phyloP scores from a whole-genome alignment of 805 yeast genomes.

The Ogataea degrootiae region DNA sequence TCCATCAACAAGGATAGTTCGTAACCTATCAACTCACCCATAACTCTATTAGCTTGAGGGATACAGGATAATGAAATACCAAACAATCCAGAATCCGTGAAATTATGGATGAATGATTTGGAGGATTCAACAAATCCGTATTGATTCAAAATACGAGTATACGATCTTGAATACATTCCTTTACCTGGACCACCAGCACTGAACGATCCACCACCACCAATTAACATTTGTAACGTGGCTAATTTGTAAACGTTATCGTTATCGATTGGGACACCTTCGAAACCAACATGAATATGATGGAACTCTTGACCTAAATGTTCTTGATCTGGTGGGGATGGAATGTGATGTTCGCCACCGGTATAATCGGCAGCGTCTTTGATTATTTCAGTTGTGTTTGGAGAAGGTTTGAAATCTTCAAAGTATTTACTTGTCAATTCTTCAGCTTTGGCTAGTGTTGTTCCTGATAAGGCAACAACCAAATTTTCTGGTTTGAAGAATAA shows the following conservation, averaged over 20 bases:
- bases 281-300: conserved; percentile 80
- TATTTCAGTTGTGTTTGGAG: conserved; percentile 15
- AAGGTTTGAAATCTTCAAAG: conserved; percentile 56
- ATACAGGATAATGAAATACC: conserved; percentile 83
- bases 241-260: conserved; percentile 86
- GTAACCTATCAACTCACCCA: conserved; percentile 72
- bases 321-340: conserved; percentile 49
- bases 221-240: conserved; percentile 81
- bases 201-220: conserved; percentile 97
- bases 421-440: conserved; percentile 54
- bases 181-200: conserved; percentile 99
- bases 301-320: conserved; percentile 71
- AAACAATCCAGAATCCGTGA: conserved; percentile 85
- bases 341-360: conserved; percentile 54
- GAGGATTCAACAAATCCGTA: conserved; percentile 90
- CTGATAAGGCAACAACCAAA: conserved; percentile 82
- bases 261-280: conserved; percentile 79
- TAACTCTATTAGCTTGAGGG: conserved; percentile 80
- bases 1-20: conserved; percentile 48
- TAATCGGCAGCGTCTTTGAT: conserved; percentile 41
- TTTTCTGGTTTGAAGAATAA: conserved; percentile 73
- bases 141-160: conserved; percentile 85
- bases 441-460: conserved; percentile 70
- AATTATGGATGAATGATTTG: conserved; percentile 82
- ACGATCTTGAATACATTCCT: conserved; percentile 94